Base-by-base conservation (phyloP, 2,329 filamentous ascomycete genomes). In the Cercospora citrullina region DNA sequence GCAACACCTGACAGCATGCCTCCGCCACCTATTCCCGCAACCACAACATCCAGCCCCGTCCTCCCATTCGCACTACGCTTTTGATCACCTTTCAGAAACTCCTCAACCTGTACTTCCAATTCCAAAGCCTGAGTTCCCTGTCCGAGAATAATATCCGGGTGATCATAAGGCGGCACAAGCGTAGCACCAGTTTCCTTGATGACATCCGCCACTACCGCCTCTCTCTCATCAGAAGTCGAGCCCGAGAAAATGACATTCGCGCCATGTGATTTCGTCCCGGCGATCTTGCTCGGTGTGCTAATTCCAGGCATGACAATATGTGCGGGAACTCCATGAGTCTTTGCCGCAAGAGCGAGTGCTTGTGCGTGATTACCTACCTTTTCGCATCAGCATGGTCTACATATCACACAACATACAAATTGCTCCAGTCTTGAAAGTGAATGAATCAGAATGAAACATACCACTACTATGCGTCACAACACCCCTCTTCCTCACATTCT, bases 241-340 rank as follows among this genome's bases (percentile, higher is more conserved):
- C 94, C 94, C 76, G 89, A 92, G 83, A 96, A 96, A 66, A 92
- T 84, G 33, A 98, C 86, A 48, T 85, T 84, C 4, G 93, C 91
- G 69, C 92, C 92, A 79, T 97, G 93, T 5, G 88, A 86, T 72
- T 85, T 83, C 0, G 94, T 97, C 0, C 90, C 94, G 3, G 91
- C 90, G 70, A 97, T 93, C 80, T 98, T 98, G 70, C 89, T 89
- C n/a, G 91, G 87, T 0, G 91, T 90, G 66, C 89, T 90, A 76
- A 95, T 95, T n/a, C 81, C 79, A 0, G 94, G 94, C 94, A 98
- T 98, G 68, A 98, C 89, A 76, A 98, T 94, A 81, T 94, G 88
- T 0, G 93, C 92, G 10, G 90, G 90, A 70, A 97, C 89, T 63
- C 84, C 82, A 76, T 90, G 87, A 42, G 89, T 89, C 18, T 84